Evolutionary conservation across 1,139 yeast species (phyloP).

Genomic region (Taphrina communis): DNA sequence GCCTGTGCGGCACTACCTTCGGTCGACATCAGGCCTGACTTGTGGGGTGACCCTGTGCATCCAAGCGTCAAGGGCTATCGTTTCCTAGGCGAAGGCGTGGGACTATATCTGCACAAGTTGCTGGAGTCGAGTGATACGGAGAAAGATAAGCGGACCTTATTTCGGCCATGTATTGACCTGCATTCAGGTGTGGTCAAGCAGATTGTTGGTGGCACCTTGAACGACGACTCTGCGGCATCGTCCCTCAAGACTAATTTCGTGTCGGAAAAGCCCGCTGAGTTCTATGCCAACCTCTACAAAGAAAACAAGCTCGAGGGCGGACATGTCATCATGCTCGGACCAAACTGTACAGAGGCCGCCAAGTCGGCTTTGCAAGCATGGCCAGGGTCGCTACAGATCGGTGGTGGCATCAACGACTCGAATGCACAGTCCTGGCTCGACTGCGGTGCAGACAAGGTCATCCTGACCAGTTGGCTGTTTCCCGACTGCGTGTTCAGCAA

Average conservation of each 20-base stretch:
- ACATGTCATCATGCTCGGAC: conserved; percentile 90
- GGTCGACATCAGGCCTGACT: conserved; percentile 10
- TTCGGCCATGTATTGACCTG: conserved; percentile 93
- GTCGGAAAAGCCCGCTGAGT: conserved; percentile 73
- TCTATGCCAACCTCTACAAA: conserved; percentile 75
- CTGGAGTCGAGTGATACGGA: not conserved
- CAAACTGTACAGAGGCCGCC: conserved; percentile 85
- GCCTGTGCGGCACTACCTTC: conserved; percentile 21
- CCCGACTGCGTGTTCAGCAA: conserved; percentile 65
- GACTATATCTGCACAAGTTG: conserved; percentile 1
- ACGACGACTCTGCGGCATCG: conserved; percentile 51
- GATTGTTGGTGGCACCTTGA: conserved; percentile 90
- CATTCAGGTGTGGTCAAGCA: conserved; percentile 95
- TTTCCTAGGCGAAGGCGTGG: conserved; percentile 14
- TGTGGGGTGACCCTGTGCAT: conserved; percentile 26
- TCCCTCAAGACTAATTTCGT: conserved; percentile 76
- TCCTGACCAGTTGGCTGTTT: conserved; percentile 91
- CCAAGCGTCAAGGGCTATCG: conserved; percentile 11
- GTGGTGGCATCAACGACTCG: conserved; percentile 82
- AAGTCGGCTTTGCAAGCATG: conserved; percentile 71
- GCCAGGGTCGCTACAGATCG: conserved; percentile 76
- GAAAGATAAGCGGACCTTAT: conserved; percentile 59
- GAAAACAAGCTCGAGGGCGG: conserved; percentile 69
- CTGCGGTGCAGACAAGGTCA: conserved; percentile 66
- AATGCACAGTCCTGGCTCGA: conserved; percentile 79